A percentile compares a stretch with the other conserved stretches of the same genome.
Conservation (phyloP, 1,139 yeast genomes). For the Blastobotrys arbuscula region DNA sequence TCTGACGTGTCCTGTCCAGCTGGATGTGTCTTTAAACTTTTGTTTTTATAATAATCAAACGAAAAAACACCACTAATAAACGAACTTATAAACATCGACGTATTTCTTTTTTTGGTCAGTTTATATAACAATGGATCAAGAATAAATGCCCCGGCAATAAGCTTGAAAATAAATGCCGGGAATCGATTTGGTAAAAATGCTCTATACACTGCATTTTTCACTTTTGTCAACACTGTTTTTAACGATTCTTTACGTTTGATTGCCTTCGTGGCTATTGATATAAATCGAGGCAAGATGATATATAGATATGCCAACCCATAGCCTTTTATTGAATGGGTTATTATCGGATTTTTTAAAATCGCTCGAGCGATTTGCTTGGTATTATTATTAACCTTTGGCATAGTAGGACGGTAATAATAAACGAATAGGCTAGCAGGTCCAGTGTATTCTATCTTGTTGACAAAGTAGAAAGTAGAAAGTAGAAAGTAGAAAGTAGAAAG, state of each 20-base stretch:
- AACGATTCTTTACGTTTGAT: conserved; percentile 20
- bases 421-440: no score
- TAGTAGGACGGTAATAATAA: no score
- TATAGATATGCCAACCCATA: conserved; percentile 39
- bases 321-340: conserved; percentile 24
- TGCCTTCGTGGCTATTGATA: conserved; percentile 26
- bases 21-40: conserved; percentile 15
- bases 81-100: conserved; percentile 16
- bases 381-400: no score
- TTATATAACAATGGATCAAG: conserved; percentile 33
- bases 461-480: no score
- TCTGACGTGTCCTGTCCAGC: conserved; percentile 22
- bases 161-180: conserved; percentile 33
- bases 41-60: conserved; percentile 16
- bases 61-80: conserved; percentile 17
- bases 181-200: conserved; percentile 34
- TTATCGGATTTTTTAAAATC: conserved; percentile 9
- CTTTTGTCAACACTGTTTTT: conserved; percentile 16
- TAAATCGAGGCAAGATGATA: conserved; percentile 35
- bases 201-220: conserved; percentile 21
- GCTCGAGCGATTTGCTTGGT: conserved; percentile 1
- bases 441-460: no score
- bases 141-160: conserved; percentile 33
- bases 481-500: no score
- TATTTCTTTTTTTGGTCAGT: not conserved